Evolutionary conservation across 805 yeast genomes (phyloP).

Genomic region (Candida palmyrensis): DNA sequence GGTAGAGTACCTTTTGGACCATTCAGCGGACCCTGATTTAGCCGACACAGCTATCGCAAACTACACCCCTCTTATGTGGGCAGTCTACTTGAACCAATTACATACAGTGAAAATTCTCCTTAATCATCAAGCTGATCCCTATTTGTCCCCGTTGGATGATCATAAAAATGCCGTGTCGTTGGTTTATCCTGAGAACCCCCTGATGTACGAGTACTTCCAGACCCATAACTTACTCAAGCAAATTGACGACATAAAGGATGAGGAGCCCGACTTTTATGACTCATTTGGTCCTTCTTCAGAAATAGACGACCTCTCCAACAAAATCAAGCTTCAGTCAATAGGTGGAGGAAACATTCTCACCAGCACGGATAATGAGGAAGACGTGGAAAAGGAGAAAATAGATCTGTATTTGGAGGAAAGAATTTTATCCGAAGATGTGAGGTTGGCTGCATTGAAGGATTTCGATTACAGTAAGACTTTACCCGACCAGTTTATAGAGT

Average conservation of each 20-base stretch:
- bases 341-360: constrained; percentile 10
- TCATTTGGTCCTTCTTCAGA: constrained; percentile 10
- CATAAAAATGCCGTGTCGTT: constrained; percentile 53
- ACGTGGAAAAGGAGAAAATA: constrained; percentile 14
- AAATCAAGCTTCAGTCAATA: constrained; percentile 30
- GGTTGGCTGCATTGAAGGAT: constrained; percentile 23
- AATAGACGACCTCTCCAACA: constrained; percentile 29
- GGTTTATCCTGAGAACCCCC: constrained; percentile 46
- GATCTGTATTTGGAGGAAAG: constrained; percentile 20
- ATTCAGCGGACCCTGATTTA: constrained; percentile 44
- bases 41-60: constrained; percentile 43
- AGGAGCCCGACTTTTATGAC: constrained; percentile 6
- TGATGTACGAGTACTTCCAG: constrained; percentile 54
- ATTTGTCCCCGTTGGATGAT: constrained; percentile 24
- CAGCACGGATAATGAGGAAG: constrained; percentile 9
- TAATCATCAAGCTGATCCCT: constrained; percentile 60
- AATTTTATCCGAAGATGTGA: constrained; percentile 24
- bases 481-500: constrained; percentile 57
- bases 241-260: not conserved
- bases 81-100: constrained; percentile 57
- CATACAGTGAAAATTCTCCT: constrained; percentile 53
- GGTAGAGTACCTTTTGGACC: constrained; percentile 42
- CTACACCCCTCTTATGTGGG: constrained; percentile 84
- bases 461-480: constrained; percentile 55
- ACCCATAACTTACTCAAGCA: constrained; percentile 37